Conservation (phyloP, 495 filamentous ascomycete genomes). For the Podospora fimiseda region DNA sequence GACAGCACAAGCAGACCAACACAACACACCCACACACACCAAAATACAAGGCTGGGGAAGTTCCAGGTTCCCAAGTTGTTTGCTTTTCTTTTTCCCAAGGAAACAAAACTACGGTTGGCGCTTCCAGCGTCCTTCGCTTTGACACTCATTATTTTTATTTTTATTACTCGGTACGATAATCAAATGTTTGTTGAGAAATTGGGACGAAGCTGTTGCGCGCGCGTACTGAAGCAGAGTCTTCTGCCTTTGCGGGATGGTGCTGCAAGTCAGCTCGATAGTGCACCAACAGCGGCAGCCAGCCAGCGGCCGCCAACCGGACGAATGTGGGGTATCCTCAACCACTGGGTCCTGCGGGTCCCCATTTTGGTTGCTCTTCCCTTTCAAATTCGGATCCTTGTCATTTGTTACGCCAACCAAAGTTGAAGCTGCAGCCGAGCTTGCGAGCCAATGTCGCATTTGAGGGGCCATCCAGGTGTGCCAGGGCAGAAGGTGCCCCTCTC, state of each 20-base stretch:
- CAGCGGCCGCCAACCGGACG: not conserved
- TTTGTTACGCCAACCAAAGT: slow-evolving; percentile 16
- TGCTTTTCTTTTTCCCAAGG: too few relatives aligned
- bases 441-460: slow-evolving; percentile 1
- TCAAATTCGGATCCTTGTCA: slow-evolving; percentile 9
- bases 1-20: slow-evolving; percentile 1
- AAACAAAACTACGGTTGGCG: too few relatives aligned
- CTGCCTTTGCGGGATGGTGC: slow-evolving; percentile 6
- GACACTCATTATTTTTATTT: too few relatives aligned
- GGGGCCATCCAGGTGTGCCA: not conserved
- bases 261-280: slow-evolving; percentile 9
- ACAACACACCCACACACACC: too few relatives aligned
- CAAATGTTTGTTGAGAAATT: not conserved
- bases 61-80: too few relatives aligned
- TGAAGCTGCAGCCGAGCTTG: slow-evolving; percentile 4
- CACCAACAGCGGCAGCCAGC: not conserved
- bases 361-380: not conserved
- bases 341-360: not conserved
- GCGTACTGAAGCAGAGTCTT: slow-evolving; percentile 14
- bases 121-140: too few relatives aligned
- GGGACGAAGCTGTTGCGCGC: slow-evolving; percentile 19
- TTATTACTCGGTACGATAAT: too few relatives aligned
- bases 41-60: too few relatives aligned
- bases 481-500: not conserved
- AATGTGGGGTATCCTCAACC: not conserved